Evolutionary conservation across 2,329 filamentous ascomycete species (phyloP).

Genomic region (Phyllosticta capitalensis): DNA sequence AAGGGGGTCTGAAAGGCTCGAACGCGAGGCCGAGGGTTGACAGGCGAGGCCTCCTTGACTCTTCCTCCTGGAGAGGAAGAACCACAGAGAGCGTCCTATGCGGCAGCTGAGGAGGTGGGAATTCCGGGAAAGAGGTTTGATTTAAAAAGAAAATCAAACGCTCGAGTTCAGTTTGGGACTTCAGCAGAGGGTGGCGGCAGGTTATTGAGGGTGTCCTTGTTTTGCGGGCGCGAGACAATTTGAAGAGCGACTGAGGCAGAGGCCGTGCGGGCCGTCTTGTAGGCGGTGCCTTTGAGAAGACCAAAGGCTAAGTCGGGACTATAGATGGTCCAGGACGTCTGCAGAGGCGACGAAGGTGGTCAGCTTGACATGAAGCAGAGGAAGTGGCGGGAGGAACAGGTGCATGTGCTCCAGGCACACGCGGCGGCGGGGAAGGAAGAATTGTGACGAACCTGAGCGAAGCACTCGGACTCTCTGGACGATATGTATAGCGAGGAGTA

Average conservation of each 20-base stretch:
- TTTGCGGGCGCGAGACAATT: constrained; percentile 37
- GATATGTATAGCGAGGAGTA: too few relatives aligned
- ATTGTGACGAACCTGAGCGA: constrained; percentile 7
- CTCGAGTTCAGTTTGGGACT: constrained; percentile 28
- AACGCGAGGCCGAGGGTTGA: constrained; percentile 69
- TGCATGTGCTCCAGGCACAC: constrained; percentile 2
- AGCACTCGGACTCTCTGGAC: constrained; percentile 8
- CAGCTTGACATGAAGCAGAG: neutral
- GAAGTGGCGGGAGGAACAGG: constrained; percentile 4
- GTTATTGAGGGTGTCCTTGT: constrained; percentile 42
- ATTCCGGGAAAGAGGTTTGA: constrained; percentile 41
- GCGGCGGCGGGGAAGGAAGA: neutral
- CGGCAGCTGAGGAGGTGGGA: constrained; percentile 81
- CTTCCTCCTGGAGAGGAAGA: constrained; percentile 99
- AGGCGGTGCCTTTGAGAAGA: constrained; percentile 32
- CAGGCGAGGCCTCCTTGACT: constrained; percentile 95
- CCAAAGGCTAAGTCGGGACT: constrained; percentile 23
- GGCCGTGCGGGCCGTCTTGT: constrained; percentile 37
- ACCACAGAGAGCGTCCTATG: constrained; percentile 97
- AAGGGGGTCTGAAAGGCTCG: constrained; percentile 92
- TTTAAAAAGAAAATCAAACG: constrained; percentile 34
- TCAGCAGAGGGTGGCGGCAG: constrained; percentile 34
- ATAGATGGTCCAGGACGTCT: constrained; percentile 3
- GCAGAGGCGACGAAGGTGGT: neutral
- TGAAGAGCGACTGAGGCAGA: constrained; percentile 34